Base-by-base conservation (phyloP, 768 basidiomycete genomes). In the Collybiopsis confluens region DNA sequence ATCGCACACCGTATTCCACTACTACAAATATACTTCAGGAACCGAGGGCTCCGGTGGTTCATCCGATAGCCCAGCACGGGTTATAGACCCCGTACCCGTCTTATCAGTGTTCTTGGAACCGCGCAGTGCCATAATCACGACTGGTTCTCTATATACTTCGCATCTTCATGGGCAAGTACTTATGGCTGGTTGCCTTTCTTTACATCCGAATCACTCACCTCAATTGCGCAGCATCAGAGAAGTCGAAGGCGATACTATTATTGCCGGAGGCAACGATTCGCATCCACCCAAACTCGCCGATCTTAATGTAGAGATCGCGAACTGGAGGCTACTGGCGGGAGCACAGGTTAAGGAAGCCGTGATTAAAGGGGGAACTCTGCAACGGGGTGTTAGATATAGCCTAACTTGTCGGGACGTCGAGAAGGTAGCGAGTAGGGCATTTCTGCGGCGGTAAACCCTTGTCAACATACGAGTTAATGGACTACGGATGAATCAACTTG, bases 351-450 rank as follows among this genome's bases (percentile, higher is more conserved):
- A 68, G 48, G 66, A 69, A 38, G 68, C 70, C 9, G 65, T 86
- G 45, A 46, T 61, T 37, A 64, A 69, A 15, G 85, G 84, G n/a
- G 80, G 79, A 7, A 64, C 66, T 26, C 67, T 93, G 54, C 63
- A 65, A 57, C 77, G 94, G 56, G 70, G 71, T 16, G 76, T 76
- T 36, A 72, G 94, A 64, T 83, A 89, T 50, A 96, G 92, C 69
- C 66, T 96, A 63, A 96, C 94, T 1, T 96, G 90, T 65, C 77
- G 93, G 49, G 88, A 89, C 62, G 88, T 94, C 2, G 78, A 76
- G 52, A 87, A 80, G 62, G 85, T 91, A 24, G 43, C 52, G 18
- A 48, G 33, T n/a, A 48, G 35, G 13, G 18, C 10, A n/a, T 33
- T 52, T 1, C 18, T 28, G 15, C 16, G 16, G 38, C 50, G 41